Evolutionary conservation across 768 basidiomycete genomes (phyloP), one percentile per base, ranked within the genome.

Genomic region (Leucocoprinus sp.): DNA sequence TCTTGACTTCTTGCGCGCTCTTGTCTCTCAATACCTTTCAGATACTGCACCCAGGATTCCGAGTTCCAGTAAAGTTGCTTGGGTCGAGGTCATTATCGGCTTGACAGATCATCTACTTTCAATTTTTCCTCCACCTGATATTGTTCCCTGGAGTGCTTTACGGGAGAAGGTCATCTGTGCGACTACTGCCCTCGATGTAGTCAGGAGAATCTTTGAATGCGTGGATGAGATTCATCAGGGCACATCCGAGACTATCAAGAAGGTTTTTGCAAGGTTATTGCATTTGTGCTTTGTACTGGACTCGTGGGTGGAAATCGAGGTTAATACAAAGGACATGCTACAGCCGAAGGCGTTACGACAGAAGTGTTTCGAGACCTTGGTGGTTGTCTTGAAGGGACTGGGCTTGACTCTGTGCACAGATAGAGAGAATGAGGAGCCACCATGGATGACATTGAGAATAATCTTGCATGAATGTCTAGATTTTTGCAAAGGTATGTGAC

Each of bases 241-340:
- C 18, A 61, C 69, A 8, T 64, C 67, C 7, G 64, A 67, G 33
- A 57, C 80, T 26, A 64, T 76, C 19, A 65, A 69, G 52, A 74
- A 68, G 43, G 50, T 80, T 4, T 71, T 82, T 46, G 60, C 65
- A 19, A 66, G 72, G 29, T 56, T 85, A 34, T 55, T 83, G 8
- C 69, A 70, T 29, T 66, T 86, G 23, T 77, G 74, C 54, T 57
- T 67, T 42, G 68, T 70, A 1, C 64, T 84, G 27, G 81, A 82
- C 50, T 58, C 70, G 24, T 87, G 84, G 79, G 57, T 70, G 26
- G 74, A 75, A 41, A 65, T 64, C n/a, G 64, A 67, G 34, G 63
- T 65, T 17, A 51, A 60, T n/a, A 54, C 50, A 18, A 60, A 69
- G 38, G 66, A 65, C 17, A 70, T 57, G 12, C 57, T 67, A 21